phyloP scores from a whole-genome alignment of 495 filamentous ascomycete species.

The Tuber magnatum region DNA sequence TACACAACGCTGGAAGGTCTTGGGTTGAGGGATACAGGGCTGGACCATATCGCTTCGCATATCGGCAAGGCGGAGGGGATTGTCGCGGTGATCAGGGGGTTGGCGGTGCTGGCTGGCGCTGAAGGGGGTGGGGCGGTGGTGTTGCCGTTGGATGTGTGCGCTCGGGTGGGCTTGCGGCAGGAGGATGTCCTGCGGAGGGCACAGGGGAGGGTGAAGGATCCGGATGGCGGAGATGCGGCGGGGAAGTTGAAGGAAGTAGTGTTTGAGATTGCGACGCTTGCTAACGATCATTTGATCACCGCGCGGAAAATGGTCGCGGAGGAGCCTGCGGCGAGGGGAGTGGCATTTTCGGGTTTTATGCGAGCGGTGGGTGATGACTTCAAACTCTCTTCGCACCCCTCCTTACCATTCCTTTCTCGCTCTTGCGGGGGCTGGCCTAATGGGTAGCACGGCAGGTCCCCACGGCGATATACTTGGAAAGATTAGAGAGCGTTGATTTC shows the following conservation, averaged over 20 bases:
- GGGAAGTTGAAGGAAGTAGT: constrained; percentile 50
- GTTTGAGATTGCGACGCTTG: constrained; percentile 82
- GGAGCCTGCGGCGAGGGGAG: constrained; percentile 61
- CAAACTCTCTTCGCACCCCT: neutral
- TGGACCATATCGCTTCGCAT: constrained; percentile 87
- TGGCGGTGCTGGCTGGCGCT: constrained; percentile 77
- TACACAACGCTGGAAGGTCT: constrained; percentile 77
- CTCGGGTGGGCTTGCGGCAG: constrained; percentile 66
- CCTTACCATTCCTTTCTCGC: neutral
- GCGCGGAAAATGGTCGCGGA: constrained; percentile 83
- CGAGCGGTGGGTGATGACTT: constrained; percentile 17
- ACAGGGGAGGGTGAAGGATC: constrained; percentile 52
- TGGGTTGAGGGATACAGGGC: constrained; percentile 67
- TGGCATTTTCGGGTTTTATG: constrained; percentile 52
- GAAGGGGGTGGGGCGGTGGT: constrained; percentile 58
- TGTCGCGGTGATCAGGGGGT: constrained; percentile 67
- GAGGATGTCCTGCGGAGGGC: constrained; percentile 83
- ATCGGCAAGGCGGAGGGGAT: constrained; percentile 92
- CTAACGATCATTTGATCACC: constrained; percentile 91
- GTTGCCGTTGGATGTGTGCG: constrained; percentile 85
- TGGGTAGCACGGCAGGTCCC: constrained; percentile 48
- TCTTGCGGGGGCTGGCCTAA: constrained; percentile 12
- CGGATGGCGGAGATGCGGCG: constrained; percentile 53
- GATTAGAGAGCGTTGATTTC: constrained; percentile 71
- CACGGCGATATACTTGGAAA: constrained; percentile 67